Evolutionary conservation across 345 rosid genomes (phyloP).

Genomic region (Euphorbia pulcherrima): DNA sequence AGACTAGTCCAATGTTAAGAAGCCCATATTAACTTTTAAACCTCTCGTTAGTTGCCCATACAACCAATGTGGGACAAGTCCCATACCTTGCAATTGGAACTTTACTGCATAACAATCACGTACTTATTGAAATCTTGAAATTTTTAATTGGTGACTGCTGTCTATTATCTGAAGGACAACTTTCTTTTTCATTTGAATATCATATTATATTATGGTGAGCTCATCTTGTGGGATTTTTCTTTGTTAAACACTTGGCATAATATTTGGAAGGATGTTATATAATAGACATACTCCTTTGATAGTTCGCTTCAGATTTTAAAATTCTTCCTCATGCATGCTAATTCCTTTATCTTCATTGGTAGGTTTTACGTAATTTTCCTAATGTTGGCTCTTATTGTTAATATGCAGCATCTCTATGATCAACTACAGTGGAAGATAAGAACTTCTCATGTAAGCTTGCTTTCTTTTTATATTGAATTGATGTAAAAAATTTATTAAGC

Average conservation of each 20-base stretch:
- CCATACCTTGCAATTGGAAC: too few species aligned
- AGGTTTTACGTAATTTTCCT: background rate
- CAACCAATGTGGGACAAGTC: too few species aligned
- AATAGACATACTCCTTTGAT: background rate
- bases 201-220: background rate
- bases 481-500: background rate
- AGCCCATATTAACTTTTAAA: too few species aligned
- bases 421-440: slow-evolving; percentile 80
- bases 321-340: background rate
- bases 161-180: background rate
- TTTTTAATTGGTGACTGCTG: background rate
- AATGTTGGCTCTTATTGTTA: slow-evolving; percentile 17
- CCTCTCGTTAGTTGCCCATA: too few species aligned
- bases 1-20: too few species aligned
- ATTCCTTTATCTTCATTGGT: background rate
- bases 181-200: background rate
- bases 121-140: background rate
- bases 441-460: slow-evolving; percentile 66
- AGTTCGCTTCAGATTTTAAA: background rate
- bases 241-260: background rate
- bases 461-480: background rate
- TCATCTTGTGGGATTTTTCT: background rate
- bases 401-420: slow-evolving; percentile 70
- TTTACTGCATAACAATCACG: too few species aligned
- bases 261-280: background rate